Evolutionary conservation across 2,329 filamentous ascomycete genomes (phyloP), one percentile per base, ranked within the genome.

Genomic region (Beauveria rudraprayagi): DNA sequence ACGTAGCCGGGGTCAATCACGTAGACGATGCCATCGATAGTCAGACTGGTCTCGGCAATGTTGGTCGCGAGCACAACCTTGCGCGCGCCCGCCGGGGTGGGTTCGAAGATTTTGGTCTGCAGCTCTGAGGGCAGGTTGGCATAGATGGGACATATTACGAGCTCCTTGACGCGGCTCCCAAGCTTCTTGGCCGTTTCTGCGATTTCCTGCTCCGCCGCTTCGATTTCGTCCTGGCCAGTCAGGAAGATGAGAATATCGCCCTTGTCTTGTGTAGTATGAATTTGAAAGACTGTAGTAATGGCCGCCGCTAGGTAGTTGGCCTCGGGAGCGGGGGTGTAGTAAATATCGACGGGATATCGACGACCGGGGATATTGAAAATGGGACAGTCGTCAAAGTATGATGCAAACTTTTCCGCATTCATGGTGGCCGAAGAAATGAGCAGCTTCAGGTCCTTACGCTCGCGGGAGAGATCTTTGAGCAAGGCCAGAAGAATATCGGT

Each of bases 61-160:
- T 99, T 99, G 2, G 94, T 97, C 0, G 93, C 92, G 43, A 97
- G 77, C 0, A 99, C 91, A 0, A 97, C 91, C 71, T 97, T 99
- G 30, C 94, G 84, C 0, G 90, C 88, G 19, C 88, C 88, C 0
- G 88, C 84, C 0, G 94, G 93, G 0, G 93, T 96, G 0, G 92
- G 92, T 68, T 96, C 91, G 69, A 99, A 99, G 66, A 97, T 96
- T 71, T 93, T 93, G 53, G 89, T 85, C 71, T 99, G 94, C 1
- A 96, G 77, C 62, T 97, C 92, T 0, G 91, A 92, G 0, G 92
- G 92, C 44, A 99, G 76, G 68, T 96, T 96, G 69, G 92, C 90
- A 70, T 99, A 99, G 61, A 99, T 95, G 3, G 94, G 94, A 70
- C 89, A 91, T 5, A 97, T 89, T 24, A 97, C 86, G 56, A 99